Percentiles rank a stretch among this genome's conserved stretches.
phyloP scores from a whole-genome alignment of 176 grass and related monocot genomes.

The Zea mays region Zm-B73-REFERENCE-NAM-5.0 NC_050099.1:16198501-16199000 shows the following conservation, averaged over 20 bases:
- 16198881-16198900: neutral
- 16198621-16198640: slow-evolving; percentile 48
- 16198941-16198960: neutral
- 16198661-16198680: neutral
- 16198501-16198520: slow-evolving; percentile 70
- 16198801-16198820: slow-evolving; percentile 18
- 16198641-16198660: neutral
- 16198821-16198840: neutral
- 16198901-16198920: neutral
- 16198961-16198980: no score
- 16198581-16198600: slow-evolving; percentile 60
- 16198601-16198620: slow-evolving; percentile 46
- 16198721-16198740: neutral
- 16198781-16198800: neutral
- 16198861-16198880: accelerated
- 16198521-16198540: slow-evolving; percentile 50
- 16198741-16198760: no score
- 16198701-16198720: neutral
- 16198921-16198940: neutral
- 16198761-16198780: neutral
- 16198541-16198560: slow-evolving; percentile 17
- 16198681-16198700: neutral
- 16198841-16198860: accelerated
- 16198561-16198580: slow-evolving; percentile 28
- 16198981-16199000: no score